Evolutionary conservation across 495 filamentous ascomycete species (phyloP).

Genomic region (Cercophora scortea): DNA sequence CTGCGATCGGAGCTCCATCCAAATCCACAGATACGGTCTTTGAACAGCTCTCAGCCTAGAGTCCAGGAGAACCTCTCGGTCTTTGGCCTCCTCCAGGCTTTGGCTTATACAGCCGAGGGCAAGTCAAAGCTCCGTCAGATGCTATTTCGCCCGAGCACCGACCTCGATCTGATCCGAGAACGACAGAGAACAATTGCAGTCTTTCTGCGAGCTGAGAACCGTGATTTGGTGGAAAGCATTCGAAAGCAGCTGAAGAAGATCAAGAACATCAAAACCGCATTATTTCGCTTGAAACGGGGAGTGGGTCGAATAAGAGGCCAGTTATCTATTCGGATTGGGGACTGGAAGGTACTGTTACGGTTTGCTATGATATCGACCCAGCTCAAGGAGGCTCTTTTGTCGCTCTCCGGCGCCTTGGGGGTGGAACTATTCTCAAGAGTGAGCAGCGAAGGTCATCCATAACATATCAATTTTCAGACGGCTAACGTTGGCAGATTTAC

Average conservation of each 20-base stretch:
- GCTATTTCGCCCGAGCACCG: slow-evolving; percentile 73
- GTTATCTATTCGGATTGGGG: slow-evolving; percentile 50
- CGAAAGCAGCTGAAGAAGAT: slow-evolving; percentile 60
- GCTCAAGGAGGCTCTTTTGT: slow-evolving; percentile 56
- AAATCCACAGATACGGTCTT: slow-evolving; percentile 73
- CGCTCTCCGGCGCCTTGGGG: slow-evolving; percentile 48
- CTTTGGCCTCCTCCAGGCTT: slow-evolving; percentile 70
- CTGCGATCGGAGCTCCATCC: slow-evolving; percentile 79
- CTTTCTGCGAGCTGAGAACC: slow-evolving; percentile 66
- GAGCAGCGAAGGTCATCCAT: background rate
- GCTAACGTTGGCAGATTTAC: slow-evolving; percentile 21
- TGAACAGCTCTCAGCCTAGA: slow-evolving; percentile 55
- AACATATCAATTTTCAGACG: background rate
- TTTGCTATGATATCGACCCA: slow-evolving; percentile 52
- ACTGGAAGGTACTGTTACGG: slow-evolving; percentile 60
- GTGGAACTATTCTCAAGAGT: slow-evolving; percentile 56
- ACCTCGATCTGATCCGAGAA: slow-evolving; percentile 61
- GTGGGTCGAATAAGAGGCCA: slow-evolving; percentile 56
- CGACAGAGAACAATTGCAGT: slow-evolving; percentile 62
- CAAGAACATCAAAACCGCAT: slow-evolving; percentile 66
- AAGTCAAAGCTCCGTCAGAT: slow-evolving; percentile 67
- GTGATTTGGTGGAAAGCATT: slow-evolving; percentile 45
- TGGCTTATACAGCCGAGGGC: slow-evolving; percentile 78
- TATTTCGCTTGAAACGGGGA: slow-evolving; percentile 69
- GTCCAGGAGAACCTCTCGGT: slow-evolving; percentile 87